These are phyloP conservation scores for Phytophthora ohioensis DNA, from an alignment of 352 stramenopile species.

Conservation along the genomic window DNA sequence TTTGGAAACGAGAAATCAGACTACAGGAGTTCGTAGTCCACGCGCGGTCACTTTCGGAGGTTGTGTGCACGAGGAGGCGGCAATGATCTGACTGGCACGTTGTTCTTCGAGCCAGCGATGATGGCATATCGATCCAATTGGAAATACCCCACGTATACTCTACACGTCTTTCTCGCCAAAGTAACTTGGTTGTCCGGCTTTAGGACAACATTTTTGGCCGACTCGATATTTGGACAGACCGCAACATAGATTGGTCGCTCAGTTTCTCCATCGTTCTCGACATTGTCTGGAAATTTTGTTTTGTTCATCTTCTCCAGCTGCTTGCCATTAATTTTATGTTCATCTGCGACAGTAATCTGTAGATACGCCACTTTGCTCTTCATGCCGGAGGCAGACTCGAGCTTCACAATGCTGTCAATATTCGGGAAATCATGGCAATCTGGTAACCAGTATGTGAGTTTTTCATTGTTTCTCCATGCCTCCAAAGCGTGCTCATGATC, in stretches of 20 bases:
- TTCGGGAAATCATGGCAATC: constrained; percentile 28
- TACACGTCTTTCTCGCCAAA: too few relatives aligned
- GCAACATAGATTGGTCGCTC: background rate
- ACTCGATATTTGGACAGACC: background rate
- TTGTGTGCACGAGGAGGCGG: constrained; percentile 4
- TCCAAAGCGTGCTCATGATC: constrained; percentile 8
- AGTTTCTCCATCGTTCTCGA: background rate
- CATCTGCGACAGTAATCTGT: constrained; percentile 9
- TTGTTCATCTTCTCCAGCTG: background rate
- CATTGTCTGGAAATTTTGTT: background rate
- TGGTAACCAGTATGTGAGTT: constrained; percentile 31
- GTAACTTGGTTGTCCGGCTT: too few relatives aligned
- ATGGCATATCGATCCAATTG: too few relatives aligned
- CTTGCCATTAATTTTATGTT: background rate
- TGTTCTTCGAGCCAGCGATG: constrained; percentile 4
- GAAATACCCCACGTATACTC: too few relatives aligned
- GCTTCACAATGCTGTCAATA: constrained; percentile 35
- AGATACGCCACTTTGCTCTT: constrained; percentile 17
- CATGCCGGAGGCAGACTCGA: constrained; percentile 11
- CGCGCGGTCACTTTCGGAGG: constrained; percentile 15
- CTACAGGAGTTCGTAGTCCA: background rate
- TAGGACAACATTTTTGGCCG: background rate
- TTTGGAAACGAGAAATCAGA: background rate
- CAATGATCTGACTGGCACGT: constrained; percentile 1
- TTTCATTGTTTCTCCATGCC: constrained; percentile 22